Percentiles rank a stretch among this genome's conserved stretches.
Evolutionary conservation across 78 protist genomes (phyloP).

Genomic region (Planoprotostelium fungivorum): DNA sequence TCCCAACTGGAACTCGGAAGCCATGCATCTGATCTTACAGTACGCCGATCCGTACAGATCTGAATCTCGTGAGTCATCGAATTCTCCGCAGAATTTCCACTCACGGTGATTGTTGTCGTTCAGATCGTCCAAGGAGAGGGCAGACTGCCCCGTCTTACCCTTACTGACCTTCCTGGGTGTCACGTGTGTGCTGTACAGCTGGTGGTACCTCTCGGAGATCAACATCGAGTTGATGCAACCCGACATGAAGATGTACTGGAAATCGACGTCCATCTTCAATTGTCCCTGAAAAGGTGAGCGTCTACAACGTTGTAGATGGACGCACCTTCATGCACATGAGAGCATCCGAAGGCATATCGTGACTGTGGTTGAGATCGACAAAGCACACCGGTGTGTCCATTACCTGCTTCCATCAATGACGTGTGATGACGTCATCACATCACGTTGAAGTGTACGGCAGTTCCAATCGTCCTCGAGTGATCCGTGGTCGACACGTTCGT

Average conservation of each 20-base stretch:
- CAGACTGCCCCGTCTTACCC: background rate
- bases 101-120: background rate
- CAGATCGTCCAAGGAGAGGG: background rate
- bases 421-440: background rate
- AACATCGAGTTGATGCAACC: background rate
- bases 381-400: background rate
- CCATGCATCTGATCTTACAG: background rate
- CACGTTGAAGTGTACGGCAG: background rate
- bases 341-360: background rate
- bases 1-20: background rate
- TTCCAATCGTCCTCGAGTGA: background rate
- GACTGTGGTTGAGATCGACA: background rate
- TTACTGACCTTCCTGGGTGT: background rate
- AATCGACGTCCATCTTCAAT: background rate
- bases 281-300: background rate
- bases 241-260: background rate
- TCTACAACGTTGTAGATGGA: background rate
- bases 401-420: background rate
- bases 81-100: background rate
- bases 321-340: background rate
- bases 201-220: background rate
- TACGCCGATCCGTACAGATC: background rate
- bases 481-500: background rate
- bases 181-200: background rate
- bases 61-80: background rate